Evolutionary conservation across 2,329 filamentous ascomycete species (phyloP), one percentile per base, ranked within the genome.

Genomic region (Exophiala alcalophila): DNA sequence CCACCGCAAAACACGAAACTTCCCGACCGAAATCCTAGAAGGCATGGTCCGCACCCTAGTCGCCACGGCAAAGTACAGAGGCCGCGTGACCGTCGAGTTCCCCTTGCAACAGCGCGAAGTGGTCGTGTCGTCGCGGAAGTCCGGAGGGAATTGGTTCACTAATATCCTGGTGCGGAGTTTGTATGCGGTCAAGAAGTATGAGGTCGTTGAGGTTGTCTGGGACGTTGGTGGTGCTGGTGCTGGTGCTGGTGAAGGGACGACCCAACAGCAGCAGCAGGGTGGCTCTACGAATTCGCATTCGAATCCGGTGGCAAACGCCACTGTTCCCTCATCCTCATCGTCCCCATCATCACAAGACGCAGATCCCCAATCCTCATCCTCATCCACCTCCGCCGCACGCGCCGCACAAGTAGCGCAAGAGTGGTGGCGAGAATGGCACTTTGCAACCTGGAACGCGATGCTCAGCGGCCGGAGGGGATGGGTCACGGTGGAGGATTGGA

Each of bases 391-490:
- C 1, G 11, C 16, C 31, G 33, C 28, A 10, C 38, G 46, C 4
- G 40, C 44, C 5, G 39, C 31, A 5, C 23, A 46, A 14, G 26
- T 50, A 12, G 54, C 46, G 0, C 53, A 59, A 27, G 49, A 49
- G 28, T 59, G 57, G 57, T 60, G 57, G 55, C 45, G 47, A 10
- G 55, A 57, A 19, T 60, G 57, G 57, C 40, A 52, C 33, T 47
- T 34, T 9, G 44, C 49, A 6, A 49, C 54, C 19, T 42, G 41
- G 25, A 54, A 54, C 42, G 49, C 49, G 14, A 46, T 52, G n/a
- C 32, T 54, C 6, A 24, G 21, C 4, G 16, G 37, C 5, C 26
- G 28, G 11, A 40, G 40, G 25, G 45, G 49, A n/a, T 49, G 42
- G 48, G 37, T 52, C 21, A 52, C 49, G 24, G 30, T 52, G n/a